Conservation (phyloP, 2,329 filamentous ascomycete species). For the Cladophialophora immunda region DNA sequence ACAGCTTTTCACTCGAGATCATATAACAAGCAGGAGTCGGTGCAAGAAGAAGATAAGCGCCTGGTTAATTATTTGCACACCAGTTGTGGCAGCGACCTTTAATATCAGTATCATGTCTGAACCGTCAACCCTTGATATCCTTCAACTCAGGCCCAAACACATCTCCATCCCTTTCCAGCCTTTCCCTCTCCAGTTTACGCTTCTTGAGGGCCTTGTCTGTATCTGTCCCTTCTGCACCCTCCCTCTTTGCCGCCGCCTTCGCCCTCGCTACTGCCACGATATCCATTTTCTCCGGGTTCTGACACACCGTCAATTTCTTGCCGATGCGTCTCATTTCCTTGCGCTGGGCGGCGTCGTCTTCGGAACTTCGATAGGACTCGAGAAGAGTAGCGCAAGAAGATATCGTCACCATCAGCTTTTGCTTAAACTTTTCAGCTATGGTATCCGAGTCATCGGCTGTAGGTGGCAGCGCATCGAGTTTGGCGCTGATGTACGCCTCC, state of each 20-base stretch:
- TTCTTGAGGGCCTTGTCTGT: constrained; percentile 46
- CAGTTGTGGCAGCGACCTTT: background rate
- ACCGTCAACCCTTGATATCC: constrained; percentile 15
- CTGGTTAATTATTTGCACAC: background rate
- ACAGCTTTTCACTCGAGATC: too few relatives aligned
- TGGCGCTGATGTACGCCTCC: constrained; percentile 55
- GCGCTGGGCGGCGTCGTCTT: constrained; percentile 49
- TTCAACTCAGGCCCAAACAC: constrained; percentile 45
- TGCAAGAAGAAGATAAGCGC: background rate
- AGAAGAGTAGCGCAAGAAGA: constrained; percentile 51
- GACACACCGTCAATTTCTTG: constrained; percentile 59
- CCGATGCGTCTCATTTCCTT: constrained; percentile 56
- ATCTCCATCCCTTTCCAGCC: constrained; percentile 42
- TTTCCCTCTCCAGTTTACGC: constrained; percentile 43
- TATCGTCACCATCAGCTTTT: constrained; percentile 48
- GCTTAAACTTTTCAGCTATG: constrained; percentile 13
- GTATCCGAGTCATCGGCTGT: background rate
- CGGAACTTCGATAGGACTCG: constrained; percentile 49
- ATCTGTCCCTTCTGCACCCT: constrained; percentile 42
- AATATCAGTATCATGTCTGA: background rate
- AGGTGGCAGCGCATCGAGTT: constrained; percentile 45
- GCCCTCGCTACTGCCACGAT: constrained; percentile 47
- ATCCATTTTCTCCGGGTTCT: constrained; percentile 58
- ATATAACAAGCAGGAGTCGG: background rate
- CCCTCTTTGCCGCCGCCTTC: constrained; percentile 51